Evolutionary conservation across 108 stramenopile genomes (phyloP).

Genomic region (Cylindrotheca fusiformis): DNA sequence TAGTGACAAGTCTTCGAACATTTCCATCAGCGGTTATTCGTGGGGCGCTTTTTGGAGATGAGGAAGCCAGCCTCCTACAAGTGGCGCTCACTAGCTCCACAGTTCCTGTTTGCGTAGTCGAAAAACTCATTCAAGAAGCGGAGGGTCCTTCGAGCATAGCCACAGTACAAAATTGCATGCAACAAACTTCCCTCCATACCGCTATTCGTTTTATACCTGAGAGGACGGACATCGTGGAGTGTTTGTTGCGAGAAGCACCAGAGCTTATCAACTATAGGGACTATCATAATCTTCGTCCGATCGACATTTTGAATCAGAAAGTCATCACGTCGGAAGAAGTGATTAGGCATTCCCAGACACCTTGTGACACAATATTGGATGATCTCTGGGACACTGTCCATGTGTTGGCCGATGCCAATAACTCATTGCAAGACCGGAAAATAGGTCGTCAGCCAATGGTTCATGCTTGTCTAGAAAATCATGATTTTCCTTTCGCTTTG

Average conservation of each 20-base stretch:
- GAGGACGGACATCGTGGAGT: slow-evolving; percentile 9
- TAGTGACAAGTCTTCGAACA: not conserved
- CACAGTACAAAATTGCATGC: not conserved
- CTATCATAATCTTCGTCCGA: slow-evolving; percentile 4
- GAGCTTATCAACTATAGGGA: slow-evolving; percentile 1
- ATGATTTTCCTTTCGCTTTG: slow-evolving; percentile 23
- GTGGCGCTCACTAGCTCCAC: not conserved
- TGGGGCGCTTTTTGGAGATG: not conserved
- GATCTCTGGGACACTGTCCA: slow-evolving; percentile 9
- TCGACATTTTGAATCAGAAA: slow-evolving; percentile 14
- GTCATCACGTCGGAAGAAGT: slow-evolving; percentile 28
- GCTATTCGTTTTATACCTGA: slow-evolving; percentile 1
- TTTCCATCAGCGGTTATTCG: not conserved
- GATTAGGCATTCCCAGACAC: slow-evolving; percentile 3
- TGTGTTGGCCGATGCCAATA: slow-evolving; percentile 1
- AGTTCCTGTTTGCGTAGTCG: slow-evolving; percentile 6
- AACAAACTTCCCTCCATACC: slow-evolving; percentile 16
- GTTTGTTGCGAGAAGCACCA: slow-evolving; percentile 2
- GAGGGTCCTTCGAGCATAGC: not conserved
- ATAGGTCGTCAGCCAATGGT: slow-evolving; percentile 3
- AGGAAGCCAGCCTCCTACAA: slow-evolving; percentile 4
- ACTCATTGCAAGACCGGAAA: not conserved
- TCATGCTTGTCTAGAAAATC: slow-evolving; percentile 14
- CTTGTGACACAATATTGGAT: not conserved
- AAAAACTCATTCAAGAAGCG: not conserved